Evolutionary conservation across 1,139 yeast genomes (phyloP), one percentile per base, ranked within the genome.

Genomic region (Kodamaea sp.): DNA sequence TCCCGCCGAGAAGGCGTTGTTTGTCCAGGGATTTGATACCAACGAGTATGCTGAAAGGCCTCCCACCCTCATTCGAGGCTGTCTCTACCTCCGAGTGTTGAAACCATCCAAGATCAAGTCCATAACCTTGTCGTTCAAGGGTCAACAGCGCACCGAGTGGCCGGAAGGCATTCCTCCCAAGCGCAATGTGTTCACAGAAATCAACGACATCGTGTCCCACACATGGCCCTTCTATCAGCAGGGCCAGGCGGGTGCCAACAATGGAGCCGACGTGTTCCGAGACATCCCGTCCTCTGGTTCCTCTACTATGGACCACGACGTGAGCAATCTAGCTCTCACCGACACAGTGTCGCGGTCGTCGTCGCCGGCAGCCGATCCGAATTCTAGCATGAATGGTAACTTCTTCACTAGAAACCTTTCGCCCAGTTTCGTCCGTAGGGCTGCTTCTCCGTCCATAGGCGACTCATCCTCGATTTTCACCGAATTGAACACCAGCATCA

Each of bases 131-230:
- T 63, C 72, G 2, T 83, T 92, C 53, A 74, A 76, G 42, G 98
- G 97, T 2, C 57, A 63, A 2, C 78, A 87, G 28, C 69, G 86
- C 43, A 92, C 98, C 0, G 97, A 92, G 45, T 92, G 98, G 97
- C 98, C 97, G 3, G 98, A 94, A 52, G 98, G 97, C 1, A 89
- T 90, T 18, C 98, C 98, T 0, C 97, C 97, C 0, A 87, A 85
- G 53, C 79, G 80, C 50, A 67, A 69, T 16, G 83, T 78, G 15
- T 80, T 77, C 42, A 57, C 60, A 19, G 98, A 92, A 51, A 57
- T 73, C 16, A 77, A 75, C 43, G 85, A 78, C 39, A 57, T 90
- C 10, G 73, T 87, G 22, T 75, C 78, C 37, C 97, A 92, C 54
- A 80, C 87, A 4, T 92, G 98, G 98, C 95, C 96, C 1, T 89